Conservation (phyloP, 1,284 basidiomycete species). For the Apiotrichum mycotoxinovorans region DNA sequence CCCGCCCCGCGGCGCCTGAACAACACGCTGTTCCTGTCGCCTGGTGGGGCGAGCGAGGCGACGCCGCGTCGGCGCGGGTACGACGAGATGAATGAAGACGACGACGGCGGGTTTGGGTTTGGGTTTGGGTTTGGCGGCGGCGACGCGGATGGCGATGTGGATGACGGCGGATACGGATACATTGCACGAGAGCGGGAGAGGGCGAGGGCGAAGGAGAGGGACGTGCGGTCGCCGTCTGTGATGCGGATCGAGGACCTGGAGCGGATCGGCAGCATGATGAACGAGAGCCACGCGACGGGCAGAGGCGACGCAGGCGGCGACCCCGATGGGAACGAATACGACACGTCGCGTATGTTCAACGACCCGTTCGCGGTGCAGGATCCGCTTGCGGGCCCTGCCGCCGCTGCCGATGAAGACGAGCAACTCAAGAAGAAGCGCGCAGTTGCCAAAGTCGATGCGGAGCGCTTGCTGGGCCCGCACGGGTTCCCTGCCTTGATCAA, state of each 20-base stretch:
- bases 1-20: neutral
- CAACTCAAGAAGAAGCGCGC: constrained; percentile 54
- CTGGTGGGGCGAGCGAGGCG: constrained; percentile 12
- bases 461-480: constrained; percentile 61
- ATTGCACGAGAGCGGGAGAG: no score
- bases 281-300: no score
- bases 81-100: neutral
- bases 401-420: constrained; percentile 33
- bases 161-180: no score
- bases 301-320: neutral
- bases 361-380: constrained; percentile 15
- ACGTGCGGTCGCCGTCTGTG: no score
- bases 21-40: constrained; percentile 36
- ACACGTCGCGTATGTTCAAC: neutral
- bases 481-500: constrained; percentile 75
- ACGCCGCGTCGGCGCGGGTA: neutral
- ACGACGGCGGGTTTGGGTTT: neutral
- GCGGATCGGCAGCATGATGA: neutral
- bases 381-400: neutral
- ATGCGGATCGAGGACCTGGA: no score
- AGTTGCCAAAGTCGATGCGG: constrained; percentile 66
- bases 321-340: no score
- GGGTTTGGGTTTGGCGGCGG: no score
- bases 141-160: no score
- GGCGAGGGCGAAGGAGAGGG: no score